phyloP scores from a whole-genome alignment of 805 yeast species.

The Zygotorulaspora florentina region DNA sequence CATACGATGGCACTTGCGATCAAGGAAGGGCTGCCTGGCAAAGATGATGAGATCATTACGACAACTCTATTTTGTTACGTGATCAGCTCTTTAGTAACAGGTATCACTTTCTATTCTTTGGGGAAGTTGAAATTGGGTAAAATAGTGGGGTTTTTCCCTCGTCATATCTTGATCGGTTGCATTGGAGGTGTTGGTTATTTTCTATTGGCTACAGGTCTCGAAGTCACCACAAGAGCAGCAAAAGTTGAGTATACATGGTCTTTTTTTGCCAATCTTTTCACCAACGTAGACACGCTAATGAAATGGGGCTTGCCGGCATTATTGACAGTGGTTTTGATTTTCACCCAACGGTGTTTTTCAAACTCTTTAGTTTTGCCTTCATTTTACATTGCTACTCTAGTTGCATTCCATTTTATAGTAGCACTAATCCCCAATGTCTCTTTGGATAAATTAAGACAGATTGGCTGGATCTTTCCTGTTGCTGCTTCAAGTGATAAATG shows the following conservation, averaged over 20 bases:
- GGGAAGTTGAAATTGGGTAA: constrained; percentile 82
- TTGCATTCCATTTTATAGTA: constrained; percentile 64
- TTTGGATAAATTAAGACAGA: constrained; percentile 55
- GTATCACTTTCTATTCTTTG: constrained; percentile 66
- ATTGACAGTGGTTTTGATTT: constrained; percentile 57
- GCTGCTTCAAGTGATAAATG: constrained; percentile 68
- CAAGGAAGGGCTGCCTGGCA: constrained; percentile 36
- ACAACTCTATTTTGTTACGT: constrained; percentile 88
- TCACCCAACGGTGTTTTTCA: constrained; percentile 55
- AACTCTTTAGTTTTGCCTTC: constrained; percentile 77
- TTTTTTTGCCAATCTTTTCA: constrained; percentile 47
- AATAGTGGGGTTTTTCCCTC: constrained; percentile 89
- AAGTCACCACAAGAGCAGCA: constrained; percentile 79
- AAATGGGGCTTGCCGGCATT: constrained; percentile 70
- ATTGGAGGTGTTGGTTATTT: constrained; percentile 98
- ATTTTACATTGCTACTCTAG: constrained; percentile 69
- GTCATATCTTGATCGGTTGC: constrained; percentile 94
- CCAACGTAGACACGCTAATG: constrained; percentile 39
- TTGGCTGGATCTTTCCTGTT: constrained; percentile 77
- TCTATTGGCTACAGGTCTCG: constrained; percentile 82
- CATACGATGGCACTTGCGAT: constrained; percentile 88
- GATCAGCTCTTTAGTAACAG: constrained; percentile 78
- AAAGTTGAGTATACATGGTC: constrained; percentile 59
- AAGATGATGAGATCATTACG: constrained; percentile 63
- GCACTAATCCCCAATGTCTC: constrained; percentile 62